Percentiles rank a stretch among this genome's conserved stretches.
These are phyloP conservation scores for Berkeleyomyces basicola DNA, from an alignment of 2,329 filamentous ascomycete species.

Conservation along the genomic window DNA sequence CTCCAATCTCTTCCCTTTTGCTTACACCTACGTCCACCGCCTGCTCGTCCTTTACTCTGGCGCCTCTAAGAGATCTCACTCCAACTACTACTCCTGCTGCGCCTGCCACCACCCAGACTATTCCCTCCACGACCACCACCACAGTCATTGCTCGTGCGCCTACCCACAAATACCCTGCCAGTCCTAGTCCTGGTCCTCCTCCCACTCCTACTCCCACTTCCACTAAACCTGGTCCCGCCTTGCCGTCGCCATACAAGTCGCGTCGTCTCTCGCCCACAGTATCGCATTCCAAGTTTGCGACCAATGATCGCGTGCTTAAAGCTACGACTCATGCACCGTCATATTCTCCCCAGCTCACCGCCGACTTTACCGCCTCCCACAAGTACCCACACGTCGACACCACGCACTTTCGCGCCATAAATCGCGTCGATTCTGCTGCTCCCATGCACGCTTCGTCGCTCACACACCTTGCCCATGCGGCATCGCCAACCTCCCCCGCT, in stretches of 20 bases:
- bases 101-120: not conserved
- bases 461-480: not conserved
- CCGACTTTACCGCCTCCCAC: not conserved
- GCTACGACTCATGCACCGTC: not conserved
- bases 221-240: not conserved
- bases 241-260: slow-evolving; percentile 3
- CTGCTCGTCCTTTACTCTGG: not conserved
- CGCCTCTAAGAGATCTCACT: not conserved
- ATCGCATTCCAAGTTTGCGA: not conserved
- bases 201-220: not conserved
- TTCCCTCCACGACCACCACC: not conserved
- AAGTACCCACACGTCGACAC: not conserved
- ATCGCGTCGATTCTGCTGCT: slow-evolving; percentile 4
- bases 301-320: not conserved
- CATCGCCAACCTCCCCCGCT: not conserved
- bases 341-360: not conserved
- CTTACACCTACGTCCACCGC: not conserved
- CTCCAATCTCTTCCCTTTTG: not conserved
- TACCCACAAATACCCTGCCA: slow-evolving; percentile 3
- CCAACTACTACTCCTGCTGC: not conserved
- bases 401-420: not conserved
- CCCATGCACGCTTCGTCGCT: not conserved
- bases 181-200: not conserved
- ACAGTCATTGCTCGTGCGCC: not conserved
- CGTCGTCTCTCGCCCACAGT: slow-evolving; percentile 1